Evolutionary conservation across 139 green algal genomes (phyloP).

Genomic region (Diplosphaera chodatii): DNA sequence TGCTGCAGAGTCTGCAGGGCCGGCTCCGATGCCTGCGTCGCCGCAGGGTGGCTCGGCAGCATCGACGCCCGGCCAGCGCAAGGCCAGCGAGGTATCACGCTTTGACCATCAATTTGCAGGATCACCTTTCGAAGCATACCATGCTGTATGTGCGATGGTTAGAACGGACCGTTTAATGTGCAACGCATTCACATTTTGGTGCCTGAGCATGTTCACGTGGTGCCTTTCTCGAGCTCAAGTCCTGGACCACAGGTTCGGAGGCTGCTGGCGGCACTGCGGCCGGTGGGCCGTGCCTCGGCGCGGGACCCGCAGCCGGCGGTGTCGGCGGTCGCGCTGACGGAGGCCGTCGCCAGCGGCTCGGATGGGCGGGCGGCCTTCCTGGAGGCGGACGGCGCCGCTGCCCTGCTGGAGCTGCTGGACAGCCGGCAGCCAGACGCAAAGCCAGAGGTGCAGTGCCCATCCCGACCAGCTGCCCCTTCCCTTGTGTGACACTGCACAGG

Average conservation of each 20-base stretch:
- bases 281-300: background rate
- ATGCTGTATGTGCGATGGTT: too few relatives aligned
- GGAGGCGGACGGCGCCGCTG: slow-evolving; percentile 50
- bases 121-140: too few relatives aligned
- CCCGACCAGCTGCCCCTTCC: background rate
- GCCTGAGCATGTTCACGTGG: too few relatives aligned
- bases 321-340: background rate
- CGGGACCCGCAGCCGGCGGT: background rate
- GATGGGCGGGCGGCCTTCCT: slow-evolving; percentile 48
- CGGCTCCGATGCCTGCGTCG: background rate
- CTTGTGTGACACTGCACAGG: background rate
- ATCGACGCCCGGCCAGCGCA: background rate
- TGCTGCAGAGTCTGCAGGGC: background rate
- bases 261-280: slow-evolving; percentile 52
- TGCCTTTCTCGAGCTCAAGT: too few relatives aligned
- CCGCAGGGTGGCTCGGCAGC: too few relatives aligned
- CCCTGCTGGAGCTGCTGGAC: slow-evolving; percentile 69
- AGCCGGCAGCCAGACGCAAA: slow-evolving; percentile 41
- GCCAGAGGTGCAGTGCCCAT: slow-evolving; percentile 21
- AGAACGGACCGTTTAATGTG: too few relatives aligned
- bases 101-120: too few relatives aligned
- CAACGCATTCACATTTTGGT: too few relatives aligned
- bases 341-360: background rate
- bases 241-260: slow-evolving; percentile 33
- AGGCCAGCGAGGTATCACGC: background rate